These are phyloP conservation scores for Pseudozyma flocculosa DNA, from an alignment of 1,284 basidiomycete genomes.

Conservation along the genomic window DNA sequence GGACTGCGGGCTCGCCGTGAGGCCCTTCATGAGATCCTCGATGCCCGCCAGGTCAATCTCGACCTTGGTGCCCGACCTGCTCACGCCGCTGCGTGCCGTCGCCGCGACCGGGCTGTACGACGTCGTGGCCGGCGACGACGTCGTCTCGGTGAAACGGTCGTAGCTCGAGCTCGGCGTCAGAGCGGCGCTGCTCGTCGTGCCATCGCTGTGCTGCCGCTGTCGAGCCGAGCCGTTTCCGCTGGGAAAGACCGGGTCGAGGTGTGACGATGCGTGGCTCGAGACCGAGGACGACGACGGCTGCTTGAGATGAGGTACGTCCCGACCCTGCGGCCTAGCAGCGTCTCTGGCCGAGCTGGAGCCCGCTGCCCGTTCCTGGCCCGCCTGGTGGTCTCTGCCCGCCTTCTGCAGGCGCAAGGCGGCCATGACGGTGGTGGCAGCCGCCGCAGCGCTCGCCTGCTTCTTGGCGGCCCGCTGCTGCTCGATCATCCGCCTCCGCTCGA, in stretches of 20 bases:
- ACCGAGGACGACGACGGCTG: constrained; percentile 25
- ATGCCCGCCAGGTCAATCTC: constrained; percentile 32
- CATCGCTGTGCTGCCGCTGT: constrained; percentile 3
- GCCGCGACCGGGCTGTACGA: not conserved
- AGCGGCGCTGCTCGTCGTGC: not conserved
- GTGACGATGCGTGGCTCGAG: constrained; percentile 10
- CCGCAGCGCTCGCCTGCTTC: constrained; percentile 1
- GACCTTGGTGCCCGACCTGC: constrained; percentile 3
- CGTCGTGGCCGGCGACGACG: not conserved
- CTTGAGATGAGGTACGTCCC: constrained; percentile 11
- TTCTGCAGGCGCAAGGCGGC: too few relatives aligned
- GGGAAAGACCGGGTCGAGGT: not conserved
- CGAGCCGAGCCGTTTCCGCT: not conserved
- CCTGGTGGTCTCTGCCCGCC: too few relatives aligned
- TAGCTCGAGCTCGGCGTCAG: constrained; percentile 46
- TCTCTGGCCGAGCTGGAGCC: not conserved
- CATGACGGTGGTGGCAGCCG: too few relatives aligned
- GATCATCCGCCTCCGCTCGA: constrained; percentile 32
- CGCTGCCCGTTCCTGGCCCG: too few relatives aligned
- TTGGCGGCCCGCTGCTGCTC: constrained; percentile 40
- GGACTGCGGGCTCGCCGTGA: constrained; percentile 20
- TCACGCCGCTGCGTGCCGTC: constrained; percentile 6
- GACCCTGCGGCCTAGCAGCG: not conserved
- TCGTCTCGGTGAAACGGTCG: constrained; percentile 17
- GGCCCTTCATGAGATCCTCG: constrained; percentile 39